Conservation (phyloP, 1,139 yeast genomes). For the Saccharomycopsis phalli region DNA sequence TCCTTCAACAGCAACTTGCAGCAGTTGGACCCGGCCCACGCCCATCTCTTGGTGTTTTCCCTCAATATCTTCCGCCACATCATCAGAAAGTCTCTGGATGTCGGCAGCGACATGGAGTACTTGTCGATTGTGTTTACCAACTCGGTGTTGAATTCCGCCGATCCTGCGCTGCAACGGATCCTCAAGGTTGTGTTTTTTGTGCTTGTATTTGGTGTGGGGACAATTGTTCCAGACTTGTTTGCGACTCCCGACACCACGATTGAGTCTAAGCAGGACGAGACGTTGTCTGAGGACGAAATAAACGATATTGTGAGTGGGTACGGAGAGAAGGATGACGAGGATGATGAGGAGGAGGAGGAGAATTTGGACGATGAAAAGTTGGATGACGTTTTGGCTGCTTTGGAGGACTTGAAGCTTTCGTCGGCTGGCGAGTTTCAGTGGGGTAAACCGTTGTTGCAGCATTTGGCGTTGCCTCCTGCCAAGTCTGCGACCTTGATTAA, state of each 20-base stretch:
- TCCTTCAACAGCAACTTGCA: constrained; percentile 8
- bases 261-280: too few species aligned
- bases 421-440: constrained; percentile 4
- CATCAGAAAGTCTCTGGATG: background rate
- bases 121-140: constrained; percentile 11
- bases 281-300: background rate
- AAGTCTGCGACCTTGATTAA: constrained; percentile 11
- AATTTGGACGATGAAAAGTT: constrained; percentile 5
- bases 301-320: background rate
- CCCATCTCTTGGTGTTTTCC: constrained; percentile 4
- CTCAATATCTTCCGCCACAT: constrained; percentile 11
- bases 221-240: constrained; percentile 12
- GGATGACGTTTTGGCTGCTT: background rate
- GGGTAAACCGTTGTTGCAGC: constrained; percentile 15
- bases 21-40: constrained; percentile 1
- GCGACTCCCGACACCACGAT: too few species aligned
- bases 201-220: constrained; percentile 16
- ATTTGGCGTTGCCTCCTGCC: constrained; percentile 15
- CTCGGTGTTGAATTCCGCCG: constrained; percentile 3
- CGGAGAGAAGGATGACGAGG: background rate
- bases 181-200: constrained; percentile 8
- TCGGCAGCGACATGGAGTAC: constrained; percentile 11
- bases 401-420: constrained; percentile 1
- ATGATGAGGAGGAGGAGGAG: background rate
- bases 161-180: constrained; percentile 3